phyloP scores from a whole-genome alignment of 1,284 basidiomycete genomes.

The Phylloporus sp. region DNA sequence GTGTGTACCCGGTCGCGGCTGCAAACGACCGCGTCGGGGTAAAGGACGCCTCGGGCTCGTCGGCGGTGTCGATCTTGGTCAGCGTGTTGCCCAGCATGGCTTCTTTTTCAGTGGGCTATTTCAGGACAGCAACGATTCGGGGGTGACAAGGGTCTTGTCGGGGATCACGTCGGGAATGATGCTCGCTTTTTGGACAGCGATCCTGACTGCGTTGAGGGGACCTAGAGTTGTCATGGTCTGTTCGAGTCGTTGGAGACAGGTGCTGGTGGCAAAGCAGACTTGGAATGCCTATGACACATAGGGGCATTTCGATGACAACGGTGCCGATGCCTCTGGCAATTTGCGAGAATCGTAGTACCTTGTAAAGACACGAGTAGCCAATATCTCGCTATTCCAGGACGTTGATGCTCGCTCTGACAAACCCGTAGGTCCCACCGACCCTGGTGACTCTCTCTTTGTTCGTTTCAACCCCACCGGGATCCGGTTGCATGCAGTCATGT shows the following conservation, averaged over 20 bases:
- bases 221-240: slow-evolving; percentile 36
- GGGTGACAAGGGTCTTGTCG: slow-evolving; percentile 42
- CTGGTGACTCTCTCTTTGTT: too few species aligned
- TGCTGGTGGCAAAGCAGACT: background rate
- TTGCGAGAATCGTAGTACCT: too few species aligned
- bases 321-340: slow-evolving; percentile 8
- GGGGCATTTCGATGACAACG: slow-evolving; percentile 19
- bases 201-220: slow-evolving; percentile 45
- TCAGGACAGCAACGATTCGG: slow-evolving; percentile 57
- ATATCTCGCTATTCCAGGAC: too few species aligned
- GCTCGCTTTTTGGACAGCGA: slow-evolving; percentile 45
- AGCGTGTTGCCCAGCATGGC: slow-evolving; percentile 56
- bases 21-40: slow-evolving; percentile 47
- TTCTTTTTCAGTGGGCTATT: slow-evolving; percentile 54
- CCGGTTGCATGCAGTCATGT: too few species aligned
- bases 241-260: background rate
- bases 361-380: too few species aligned
- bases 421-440: too few species aligned
- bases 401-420: too few species aligned
- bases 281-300: slow-evolving; percentile 3
- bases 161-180: slow-evolving; percentile 64
- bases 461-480: too few species aligned
- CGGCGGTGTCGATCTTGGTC: slow-evolving; percentile 47
- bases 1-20: slow-evolving; percentile 53
- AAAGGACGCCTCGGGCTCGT: slow-evolving; percentile 57